phyloP scores from a whole-genome alignment of 371 early-diverging fungal genomes.

The Apophysomyces ossiformis region DNA sequence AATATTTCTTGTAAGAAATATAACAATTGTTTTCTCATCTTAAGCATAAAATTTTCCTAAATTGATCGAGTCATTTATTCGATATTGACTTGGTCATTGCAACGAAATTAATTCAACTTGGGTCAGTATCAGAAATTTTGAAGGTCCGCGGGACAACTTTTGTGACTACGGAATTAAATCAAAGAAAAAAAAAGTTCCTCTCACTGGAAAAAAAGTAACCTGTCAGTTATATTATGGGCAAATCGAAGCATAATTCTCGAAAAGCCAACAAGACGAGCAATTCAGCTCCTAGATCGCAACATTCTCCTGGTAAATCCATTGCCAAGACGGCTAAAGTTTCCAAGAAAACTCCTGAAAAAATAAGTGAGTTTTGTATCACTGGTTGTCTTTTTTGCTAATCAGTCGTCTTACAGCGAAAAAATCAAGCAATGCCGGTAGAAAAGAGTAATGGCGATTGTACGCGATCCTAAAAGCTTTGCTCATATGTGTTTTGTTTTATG shows the following conservation, averaged over 20 bases:
- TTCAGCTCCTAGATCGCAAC: neutral
- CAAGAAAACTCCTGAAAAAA: neutral
- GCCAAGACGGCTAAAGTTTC: neutral
- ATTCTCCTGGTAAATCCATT: neutral
- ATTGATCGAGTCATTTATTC: too few relatives aligned
- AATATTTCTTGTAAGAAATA: too few relatives aligned
- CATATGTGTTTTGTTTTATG: neutral
- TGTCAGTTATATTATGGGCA: conserved; percentile 6
- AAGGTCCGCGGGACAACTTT: too few relatives aligned
- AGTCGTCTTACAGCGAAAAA: neutral
- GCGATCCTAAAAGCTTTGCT: neutral
- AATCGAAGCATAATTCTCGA: conserved; percentile 1
- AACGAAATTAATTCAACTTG: too few relatives aligned
- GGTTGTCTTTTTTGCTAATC: neutral
- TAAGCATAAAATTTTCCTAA: too few relatives aligned
- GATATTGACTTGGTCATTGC: too few relatives aligned
- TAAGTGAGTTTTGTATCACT: neutral
- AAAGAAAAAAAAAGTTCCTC: neutral
- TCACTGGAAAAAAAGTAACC: neutral
- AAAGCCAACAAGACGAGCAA: neutral
- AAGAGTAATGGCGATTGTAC: neutral
- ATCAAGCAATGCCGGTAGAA: neutral
- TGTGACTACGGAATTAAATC: too few relatives aligned
- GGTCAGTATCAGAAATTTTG: too few relatives aligned
- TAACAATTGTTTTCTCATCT: too few relatives aligned